Base-by-base conservation (phyloP, 2,329 filamentous ascomycete genomes). In the Apiospora marii region DNA sequence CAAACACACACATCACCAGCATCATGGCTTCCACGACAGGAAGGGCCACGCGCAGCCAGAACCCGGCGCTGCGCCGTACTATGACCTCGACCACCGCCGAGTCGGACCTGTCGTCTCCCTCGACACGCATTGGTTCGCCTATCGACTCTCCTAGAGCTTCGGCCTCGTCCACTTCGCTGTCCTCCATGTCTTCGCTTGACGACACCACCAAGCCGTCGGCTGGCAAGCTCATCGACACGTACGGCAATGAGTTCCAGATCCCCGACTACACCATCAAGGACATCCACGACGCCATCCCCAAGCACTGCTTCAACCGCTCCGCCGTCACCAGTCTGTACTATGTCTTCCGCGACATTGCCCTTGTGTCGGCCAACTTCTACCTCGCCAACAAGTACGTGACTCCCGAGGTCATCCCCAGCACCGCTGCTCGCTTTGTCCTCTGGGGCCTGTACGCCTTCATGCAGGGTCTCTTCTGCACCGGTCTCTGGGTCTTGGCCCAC, bases 241-340 rank as follows among this genome's bases (percentile, higher is more conserved):
- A 97, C 83, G 96, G 96, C 84, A 98, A 98, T 84, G 90, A 95
- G 80, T 99, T 99, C 87, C 88, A 94, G 83, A 89, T 97, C 72
- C 96, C 96, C 77, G 92, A 98, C 85, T 99, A 93, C 87, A 97
- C 95, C 81, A 97, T 99, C 89, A 98, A 98, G 88, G 91, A 99
- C 82, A 96, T 99, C 82, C 92, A 94, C 80, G 93, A 98, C 85
- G 96, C 96, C 82, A 99, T 99, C 78, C 96, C 96, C 76, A 94
- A 95, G 85, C 96, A 98, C 89, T 99, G 96, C 90, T 98, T 93
- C 84, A 89, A 98, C 87, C 93, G 96, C 74, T 97, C 94, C 67
- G 93, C 90, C 74, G 82, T 90, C 76, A 91, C 86, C 76, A 93
- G 95, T 76, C 87, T 98, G 81, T 85, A 82, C 80, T 98, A 98